Evolutionary conservation across 2,329 filamentous ascomycete genomes (phyloP), one percentile per base, ranked within the genome.

Genomic region (Penicillium hesseltinei): DNA sequence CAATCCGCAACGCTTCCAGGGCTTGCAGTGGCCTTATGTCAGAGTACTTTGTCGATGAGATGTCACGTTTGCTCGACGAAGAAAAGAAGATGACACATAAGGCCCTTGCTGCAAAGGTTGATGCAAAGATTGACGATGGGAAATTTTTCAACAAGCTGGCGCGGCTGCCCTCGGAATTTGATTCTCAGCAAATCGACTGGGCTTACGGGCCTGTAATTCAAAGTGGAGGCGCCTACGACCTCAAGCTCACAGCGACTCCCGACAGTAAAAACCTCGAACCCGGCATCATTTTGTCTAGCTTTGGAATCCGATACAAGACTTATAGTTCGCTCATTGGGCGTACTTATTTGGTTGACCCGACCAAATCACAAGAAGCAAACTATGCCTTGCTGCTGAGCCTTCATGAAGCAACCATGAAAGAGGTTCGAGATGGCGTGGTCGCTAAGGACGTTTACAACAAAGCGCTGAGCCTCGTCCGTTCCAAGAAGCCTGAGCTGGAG

Each of bases 41-140:
- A 50, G 91, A 93, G 58, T 99, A 94, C 76, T 97, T 97, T 74
- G 88, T 99, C 64, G 94, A 99, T 71, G 92, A 97, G 74, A 97
- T 99, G 92, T 96, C 93, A 50, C 89, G 90, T 66, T 89, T 97
- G 51, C 85, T 99, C 59, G 94, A 99, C 71, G 89, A 92, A 65
- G 95, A 97, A 75, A 97, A 96, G 81, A 96, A 96, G 73, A 91
- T 97, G 71, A 94, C 92, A 62, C 94, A 99, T 77, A 90, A 88
- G 63, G 83, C 84, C 2, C 83, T 99, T 8, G 87, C 90, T n/a
- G 87, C 91, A 68, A 94, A 92, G 75, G 89, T 99, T 33, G 87
- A 93, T 65, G 85, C 87, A 69, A 97, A 97, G 78, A 88, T 99
- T 56, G 93, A 97, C 67, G 92, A 99, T 67, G 81, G 85, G 51